These are phyloP conservation scores for Chytridium lagenaria DNA, from an alignment of 371 early-diverging fungal species.

Conservation along the genomic window DNA sequence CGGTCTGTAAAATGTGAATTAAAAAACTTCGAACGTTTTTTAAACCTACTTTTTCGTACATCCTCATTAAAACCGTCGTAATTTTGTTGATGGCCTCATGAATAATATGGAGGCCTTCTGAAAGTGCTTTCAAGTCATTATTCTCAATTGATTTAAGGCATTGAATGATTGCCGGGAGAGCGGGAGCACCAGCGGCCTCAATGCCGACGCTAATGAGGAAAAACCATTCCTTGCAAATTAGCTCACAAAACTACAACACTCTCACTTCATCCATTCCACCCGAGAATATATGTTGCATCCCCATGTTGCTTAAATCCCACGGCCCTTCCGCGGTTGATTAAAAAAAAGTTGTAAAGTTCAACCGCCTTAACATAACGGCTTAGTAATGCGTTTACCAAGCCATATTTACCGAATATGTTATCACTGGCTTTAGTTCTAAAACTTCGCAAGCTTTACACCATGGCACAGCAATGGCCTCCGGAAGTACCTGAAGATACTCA, in stretches of 20 bases:
- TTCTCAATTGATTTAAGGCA: slow-evolving; percentile 41
- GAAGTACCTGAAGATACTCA: slow-evolving; percentile 65
- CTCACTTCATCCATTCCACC: slow-evolving; percentile 84
- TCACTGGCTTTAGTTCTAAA: slow-evolving; percentile 85
- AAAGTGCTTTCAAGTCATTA: slow-evolving; percentile 56
- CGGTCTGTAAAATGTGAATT: slow-evolving; percentile 43
- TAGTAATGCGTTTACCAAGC: neutral
- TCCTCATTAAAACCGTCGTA: slow-evolving; percentile 71
- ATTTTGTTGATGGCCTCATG: slow-evolving; percentile 64
- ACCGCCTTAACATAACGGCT: slow-evolving; percentile 50
- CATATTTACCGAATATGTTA: slow-evolving; percentile 72
- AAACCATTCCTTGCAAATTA: slow-evolving; percentile 77
- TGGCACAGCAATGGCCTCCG: slow-evolving; percentile 82
- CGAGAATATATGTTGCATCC: slow-evolving; percentile 82
- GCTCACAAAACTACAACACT: neutral
- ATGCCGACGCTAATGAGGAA: slow-evolving; percentile 90
- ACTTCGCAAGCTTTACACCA: slow-evolving; percentile 80
- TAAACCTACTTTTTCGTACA: slow-evolving; percentile 81
- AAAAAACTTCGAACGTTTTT: neutral
- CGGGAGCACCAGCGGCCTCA: slow-evolving; percentile 86
- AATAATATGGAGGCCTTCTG: slow-evolving; percentile 62
- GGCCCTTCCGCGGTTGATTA: slow-evolving; percentile 78
- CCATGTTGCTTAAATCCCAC: slow-evolving; percentile 73
- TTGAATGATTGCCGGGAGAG: slow-evolving; percentile 56
- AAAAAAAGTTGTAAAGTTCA: slow-evolving; percentile 88